Base-by-base conservation (phyloP, 768 basidiomycete species). In the Nevesoporus exiguus region DNA sequence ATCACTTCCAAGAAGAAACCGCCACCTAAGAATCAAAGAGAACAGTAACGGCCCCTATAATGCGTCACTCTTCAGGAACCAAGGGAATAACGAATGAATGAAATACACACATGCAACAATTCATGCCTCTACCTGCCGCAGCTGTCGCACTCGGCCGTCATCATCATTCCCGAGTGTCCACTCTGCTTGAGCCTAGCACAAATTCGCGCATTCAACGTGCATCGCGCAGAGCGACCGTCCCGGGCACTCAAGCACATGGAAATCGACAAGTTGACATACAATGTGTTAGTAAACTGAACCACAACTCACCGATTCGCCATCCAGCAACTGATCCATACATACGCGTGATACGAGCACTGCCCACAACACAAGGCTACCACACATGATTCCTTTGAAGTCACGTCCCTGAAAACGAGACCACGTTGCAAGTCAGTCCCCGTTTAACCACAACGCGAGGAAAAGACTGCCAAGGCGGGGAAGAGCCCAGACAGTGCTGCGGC, bases 41-140 rank as follows among this genome's bases (percentile, higher is more conserved):
- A 68, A 91, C 77, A 7, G 88, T 93, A 54, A 88, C 67, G 47
- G 90, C 86, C 15, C 88, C 88, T 86, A 56, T 30, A 29, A 37
- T 25, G 30, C 54, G 33, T 25, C 49, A 40, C 39, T 21, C 30
- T 57, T 21, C 60, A 61, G 27, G 42, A 41, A 48, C 17, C 51
- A 47, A 51, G 34, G 43, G 37, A 55, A 55, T 48, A 33, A 47
- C 13, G 46, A 52, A 54, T 24, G 49, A 55, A 57, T 24, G 45
- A 31, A 53, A 22, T 30, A 66, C 79, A 59, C 57, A 86, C 89
- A 82, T 67, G 86, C 83, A 11, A 88, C 85, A 6, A 88, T 84
- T 91, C 94, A 95, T 7, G 85, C 72, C 67, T 94, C 93, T 6
- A 90, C 93, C 51, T 84, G 80, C 64, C 90, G 90, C 65, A 94